Evolutionary conservation across 306 rosid genomes (phyloP).

Genomic region (Sechiopsis laciniata): DNA sequence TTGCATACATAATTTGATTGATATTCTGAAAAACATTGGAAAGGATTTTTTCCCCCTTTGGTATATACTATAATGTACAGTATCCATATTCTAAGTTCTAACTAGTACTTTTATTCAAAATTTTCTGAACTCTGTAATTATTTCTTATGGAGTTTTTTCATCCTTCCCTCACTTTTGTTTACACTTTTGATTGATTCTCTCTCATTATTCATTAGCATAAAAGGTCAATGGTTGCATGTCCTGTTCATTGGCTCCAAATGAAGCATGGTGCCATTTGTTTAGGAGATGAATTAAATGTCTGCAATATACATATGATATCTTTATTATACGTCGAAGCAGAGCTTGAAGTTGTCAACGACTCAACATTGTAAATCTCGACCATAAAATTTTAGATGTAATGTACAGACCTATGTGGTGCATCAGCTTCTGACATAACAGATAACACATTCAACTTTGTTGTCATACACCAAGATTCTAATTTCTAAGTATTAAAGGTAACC

Average conservation of each 20-base stretch:
- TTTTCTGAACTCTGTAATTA: neutral
- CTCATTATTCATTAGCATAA: neutral
- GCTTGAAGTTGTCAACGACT: neutral
- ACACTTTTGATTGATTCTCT: neutral
- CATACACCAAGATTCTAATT: neutral
- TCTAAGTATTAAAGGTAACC: neutral
- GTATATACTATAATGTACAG: neutral
- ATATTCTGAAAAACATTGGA: neutral
- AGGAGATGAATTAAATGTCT: neutral
- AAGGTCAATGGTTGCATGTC: neutral
- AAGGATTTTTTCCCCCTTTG: neutral
- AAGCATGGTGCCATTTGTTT: neutral
- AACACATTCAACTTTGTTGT: neutral
- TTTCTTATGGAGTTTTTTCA: neutral
- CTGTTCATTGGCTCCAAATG: neutral
- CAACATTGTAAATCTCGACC: too few species aligned
- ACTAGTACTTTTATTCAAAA: neutral
- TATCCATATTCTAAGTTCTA: too few species aligned
- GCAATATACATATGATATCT: neutral
- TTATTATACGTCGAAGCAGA: too few species aligned
- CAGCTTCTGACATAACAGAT: slow-evolving; percentile 40
- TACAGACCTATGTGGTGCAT: slow-evolving; percentile 92
- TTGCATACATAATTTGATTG: neutral
- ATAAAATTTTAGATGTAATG: slow-evolving; percentile 31
- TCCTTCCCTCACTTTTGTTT: neutral